Base-by-base conservation (phyloP, 2,329 filamentous ascomycete species). In the Albifimbria verrucaria region DNA sequence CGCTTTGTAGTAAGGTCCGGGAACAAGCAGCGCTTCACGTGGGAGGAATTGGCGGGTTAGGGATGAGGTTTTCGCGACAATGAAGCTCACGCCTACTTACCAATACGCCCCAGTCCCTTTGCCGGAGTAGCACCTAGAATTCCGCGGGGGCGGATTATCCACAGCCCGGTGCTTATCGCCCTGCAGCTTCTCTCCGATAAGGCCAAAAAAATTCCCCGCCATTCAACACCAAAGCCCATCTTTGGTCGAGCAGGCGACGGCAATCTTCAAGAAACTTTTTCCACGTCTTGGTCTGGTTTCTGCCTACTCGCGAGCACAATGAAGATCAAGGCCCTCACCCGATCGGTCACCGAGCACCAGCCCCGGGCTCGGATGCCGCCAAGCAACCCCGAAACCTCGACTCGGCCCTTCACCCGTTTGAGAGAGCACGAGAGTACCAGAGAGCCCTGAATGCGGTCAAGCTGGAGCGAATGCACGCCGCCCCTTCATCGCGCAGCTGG, bases 381-480 rank as follows among this genome's bases (percentile, higher is more conserved):
- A 87, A 85, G 65, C 76, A 82, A 62, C 83, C 86, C 55, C 82
- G 86, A 59, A 90, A 89, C 66, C 79, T 95, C 64, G 90, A 96
- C 73, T 89, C 92, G 24, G 86, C 89, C 42, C 81, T 93, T 55
- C 92, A 96, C 73, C 92, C 90, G 2, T 96, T 97, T 72, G 92
- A 96, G 73, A 82, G 91, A 65, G 92, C 92, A 46, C 80, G 92
- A 70, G 92, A 96, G 75, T 79, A 79, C 61, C 69, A 76, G 50
- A 69, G 79, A 52, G 79, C 79, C 7, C 71, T 82, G 58, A 81
- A 91, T 82, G 92, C 92, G 23, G 91, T 92, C 54, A 97, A 97
- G 71, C 76, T 97, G 56, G 91, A 96, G 74, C 88, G 92, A 62
- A 93, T 97, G 88, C 96, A 96, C 71, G 82, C 77, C 7, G 74